Percentiles rank a stretch among this genome's conserved stretches.
Evolutionary conservation across 2,329 filamentous ascomycete species (phyloP).

Genomic region (Aspergillus eucalypticola): DNA sequence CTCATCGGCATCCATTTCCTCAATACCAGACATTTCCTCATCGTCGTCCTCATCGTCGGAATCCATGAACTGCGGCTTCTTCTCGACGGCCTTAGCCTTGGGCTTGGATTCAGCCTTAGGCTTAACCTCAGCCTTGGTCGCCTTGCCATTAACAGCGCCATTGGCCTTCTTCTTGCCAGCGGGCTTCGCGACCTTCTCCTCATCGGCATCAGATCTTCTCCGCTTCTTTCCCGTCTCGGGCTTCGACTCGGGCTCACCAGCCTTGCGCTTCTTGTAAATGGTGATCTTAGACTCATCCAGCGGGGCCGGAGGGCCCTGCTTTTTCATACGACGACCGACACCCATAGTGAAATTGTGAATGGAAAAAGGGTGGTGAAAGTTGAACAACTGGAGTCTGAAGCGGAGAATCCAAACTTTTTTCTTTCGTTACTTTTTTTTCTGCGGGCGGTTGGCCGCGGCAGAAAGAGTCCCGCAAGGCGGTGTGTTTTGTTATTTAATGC

Average conservation of each 20-base stretch:
- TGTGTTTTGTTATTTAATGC: background rate
- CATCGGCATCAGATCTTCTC: conserved; percentile 51
- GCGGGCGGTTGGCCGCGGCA: conserved; percentile 31
- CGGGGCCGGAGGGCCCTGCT: conserved; percentile 83
- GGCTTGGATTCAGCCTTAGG: conserved; percentile 26
- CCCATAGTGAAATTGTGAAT: conserved; percentile 64
- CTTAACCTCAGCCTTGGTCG: conserved; percentile 32
- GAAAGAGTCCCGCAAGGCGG: conserved; percentile 24
- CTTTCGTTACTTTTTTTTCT: conserved; percentile 30
- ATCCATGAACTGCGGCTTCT: conserved; percentile 34
- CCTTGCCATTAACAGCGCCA: conserved; percentile 23
- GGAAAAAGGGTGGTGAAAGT: conserved; percentile 13
- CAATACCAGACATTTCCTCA: conserved; percentile 38
- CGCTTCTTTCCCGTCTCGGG: conserved; percentile 66
- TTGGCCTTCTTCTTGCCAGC: conserved; percentile 38
- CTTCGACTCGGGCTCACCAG: conserved; percentile 61
- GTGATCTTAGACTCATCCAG: conserved; percentile 71
- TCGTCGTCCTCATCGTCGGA: conserved; percentile 35
- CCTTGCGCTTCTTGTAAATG: conserved; percentile 76
- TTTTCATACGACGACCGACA: conserved; percentile 88
- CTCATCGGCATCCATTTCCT: conserved; percentile 45
- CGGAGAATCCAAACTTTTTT: conserved; percentile 30
- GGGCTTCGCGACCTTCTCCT: conserved; percentile 43
- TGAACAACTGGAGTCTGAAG: conserved; percentile 15
- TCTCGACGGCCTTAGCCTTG: conserved; percentile 18